phyloP scores from a whole-genome alignment of 1,139 yeast species.

The Pichia sp. region DNA sequence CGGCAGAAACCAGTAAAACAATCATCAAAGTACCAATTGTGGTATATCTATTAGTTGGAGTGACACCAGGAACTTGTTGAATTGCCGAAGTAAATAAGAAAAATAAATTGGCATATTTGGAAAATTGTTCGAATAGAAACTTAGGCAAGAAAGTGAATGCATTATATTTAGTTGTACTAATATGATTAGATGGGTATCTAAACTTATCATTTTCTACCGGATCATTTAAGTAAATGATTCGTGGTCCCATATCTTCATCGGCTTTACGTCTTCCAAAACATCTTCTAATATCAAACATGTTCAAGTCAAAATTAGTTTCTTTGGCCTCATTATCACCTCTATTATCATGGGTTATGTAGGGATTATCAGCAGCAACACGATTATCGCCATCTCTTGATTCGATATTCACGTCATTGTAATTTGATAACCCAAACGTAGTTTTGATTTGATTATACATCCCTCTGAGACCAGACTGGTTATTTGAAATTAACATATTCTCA shows the following conservation, averaged over 20 bases:
- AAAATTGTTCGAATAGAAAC: slow-evolving; percentile 91
- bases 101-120: slow-evolving; percentile 93
- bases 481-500: neutral
- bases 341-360: slow-evolving; percentile 18
- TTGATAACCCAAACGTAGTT: slow-evolving; percentile 17
- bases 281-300: slow-evolving; percentile 24
- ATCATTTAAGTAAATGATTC: slow-evolving; percentile 65
- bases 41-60: slow-evolving; percentile 94
- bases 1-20: slow-evolving; percentile 83
- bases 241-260: slow-evolving; percentile 39
- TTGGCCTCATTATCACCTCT: slow-evolving; percentile 18
- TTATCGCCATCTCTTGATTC: slow-evolving; percentile 2
- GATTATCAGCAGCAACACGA: slow-evolving; percentile 10
- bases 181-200: slow-evolving; percentile 72
- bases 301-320: slow-evolving; percentile 2
- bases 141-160: slow-evolving; percentile 90
- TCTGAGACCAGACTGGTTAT: slow-evolving; percentile 13
- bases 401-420: slow-evolving; percentile 19
- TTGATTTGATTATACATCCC: slow-evolving; percentile 21
- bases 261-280: slow-evolving; percentile 31
- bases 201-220: slow-evolving; percentile 42
- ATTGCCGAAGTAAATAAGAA: slow-evolving; percentile 87
- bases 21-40: slow-evolving; percentile 86
- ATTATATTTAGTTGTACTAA: slow-evolving; percentile 96
- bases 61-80: slow-evolving; percentile 94